Evolutionary conservation across 2,329 filamentous ascomycete species (phyloP), one percentile per base, ranked within the genome.

Genomic region (Beauveria caledonica): DNA sequence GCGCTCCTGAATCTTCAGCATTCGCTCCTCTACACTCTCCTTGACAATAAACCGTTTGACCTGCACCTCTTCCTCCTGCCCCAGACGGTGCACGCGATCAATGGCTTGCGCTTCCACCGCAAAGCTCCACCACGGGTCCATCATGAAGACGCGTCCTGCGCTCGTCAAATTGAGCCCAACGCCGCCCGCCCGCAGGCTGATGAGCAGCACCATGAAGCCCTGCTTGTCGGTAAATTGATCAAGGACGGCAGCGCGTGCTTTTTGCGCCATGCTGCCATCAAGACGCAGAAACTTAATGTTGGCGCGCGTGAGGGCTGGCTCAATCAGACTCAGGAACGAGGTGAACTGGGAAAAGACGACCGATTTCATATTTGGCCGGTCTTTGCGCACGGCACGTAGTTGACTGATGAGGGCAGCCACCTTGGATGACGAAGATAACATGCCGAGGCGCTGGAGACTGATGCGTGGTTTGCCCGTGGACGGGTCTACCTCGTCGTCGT

Each of bases 111-210:
- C 91, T 74, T 99, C 94, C 13, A 97, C 87, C 0, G 94, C 92
- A 73, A 93, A 99, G 70, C 90, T 95, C 94, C 94, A 99, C 94
- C 94, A 99, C 0, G 94, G 94, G 73, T 99, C 94, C 94, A 99
- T 97, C 89, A 99, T 95, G 76, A 88, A 99, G 5, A 99, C 95
- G 58, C 90, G 80, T 64, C 87, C 90, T 6, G 94, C 94, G 65
- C 86, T 87, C 0, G 93, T 97, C 63, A 99, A 75, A 70, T 99
- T 99, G 48, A 99, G 79, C 0, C 94, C 94, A 0, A 99, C 94
- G 25, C 94, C 95, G 5, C 95, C 94, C 0, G 95, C 94, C 21
- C 91, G 83, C 60, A 99, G 78, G 67, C 88, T 93, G 56, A 99
- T 83, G 1, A 99, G 79, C 4, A 99, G 77, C 1, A 99, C 84